phyloP scores from a whole-genome alignment of 352 stramenopile genomes.

The Phytopythium mirpurense region DNA sequence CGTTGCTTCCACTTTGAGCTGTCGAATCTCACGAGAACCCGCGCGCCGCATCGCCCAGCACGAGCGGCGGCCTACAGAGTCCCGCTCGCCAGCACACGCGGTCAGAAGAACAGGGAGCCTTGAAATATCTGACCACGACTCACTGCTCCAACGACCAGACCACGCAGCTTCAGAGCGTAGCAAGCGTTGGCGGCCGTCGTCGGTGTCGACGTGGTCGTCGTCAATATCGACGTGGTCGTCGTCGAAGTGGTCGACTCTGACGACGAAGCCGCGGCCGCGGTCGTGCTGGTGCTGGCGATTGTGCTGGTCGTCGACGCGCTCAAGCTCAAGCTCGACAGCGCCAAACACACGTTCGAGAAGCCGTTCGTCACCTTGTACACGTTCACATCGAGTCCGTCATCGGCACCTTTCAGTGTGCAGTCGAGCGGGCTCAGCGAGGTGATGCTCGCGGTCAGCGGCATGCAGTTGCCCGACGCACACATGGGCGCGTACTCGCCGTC shows the following conservation, averaged over 20 bases:
- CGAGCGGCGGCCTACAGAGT: too few relatives aligned
- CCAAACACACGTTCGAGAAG: slow-evolving; percentile 15
- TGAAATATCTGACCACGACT: background rate
- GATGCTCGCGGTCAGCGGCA: slow-evolving; percentile 17
- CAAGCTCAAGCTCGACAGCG: slow-evolving; percentile 10
- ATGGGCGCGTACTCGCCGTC: slow-evolving; percentile 20
- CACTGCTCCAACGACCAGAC: too few relatives aligned
- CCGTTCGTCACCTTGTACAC: slow-evolving; percentile 16
- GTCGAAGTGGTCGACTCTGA: background rate
- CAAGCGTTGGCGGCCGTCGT: too few relatives aligned
- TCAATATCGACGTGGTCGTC: too few relatives aligned
- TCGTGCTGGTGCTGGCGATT: slow-evolving; percentile 2
- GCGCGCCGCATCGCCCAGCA: too few relatives aligned
- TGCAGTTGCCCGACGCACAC: slow-evolving; percentile 19
- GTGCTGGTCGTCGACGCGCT: slow-evolving; percentile 10
- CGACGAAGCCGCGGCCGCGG: background rate
- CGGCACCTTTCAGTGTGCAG: slow-evolving; percentile 18
- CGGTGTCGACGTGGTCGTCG: too few relatives aligned
- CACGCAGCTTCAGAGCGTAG: too few relatives aligned
- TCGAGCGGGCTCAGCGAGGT: slow-evolving; percentile 14
- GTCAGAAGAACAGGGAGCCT: background rate
- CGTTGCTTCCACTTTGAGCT: too few relatives aligned
- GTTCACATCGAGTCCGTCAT: slow-evolving; percentile 22
- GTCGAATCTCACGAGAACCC: too few relatives aligned
- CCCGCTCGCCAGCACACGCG: too few relatives aligned